Base-by-base conservation (phyloP, 169 alveolate species). In the Theileria luwenshuni region DNA sequence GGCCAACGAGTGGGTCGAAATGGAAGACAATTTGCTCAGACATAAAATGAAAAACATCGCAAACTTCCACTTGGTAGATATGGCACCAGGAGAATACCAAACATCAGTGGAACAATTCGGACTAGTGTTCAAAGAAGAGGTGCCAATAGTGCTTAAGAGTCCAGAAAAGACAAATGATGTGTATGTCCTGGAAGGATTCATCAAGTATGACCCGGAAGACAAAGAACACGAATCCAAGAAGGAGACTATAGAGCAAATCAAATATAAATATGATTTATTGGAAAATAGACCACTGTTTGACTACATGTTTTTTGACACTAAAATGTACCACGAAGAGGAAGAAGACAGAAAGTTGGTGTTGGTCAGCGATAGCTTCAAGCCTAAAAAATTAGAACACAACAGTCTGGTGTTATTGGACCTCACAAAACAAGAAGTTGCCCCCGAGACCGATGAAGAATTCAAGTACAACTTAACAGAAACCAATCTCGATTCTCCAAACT, bases 11-110 rank as follows among this genome's bases (percentile, higher is more conserved):
- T 56, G 65, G 65, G 32, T n/a, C 38, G 19, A 15, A 33, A 0
- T 41, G n/a, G 21, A 8, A 38, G 17, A n/a, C 65, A 6, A 23
- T 17, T 19, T 21, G 19, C 63, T 54, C 17, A 56, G 38, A 43
- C 38, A n/a, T 6, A 56, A 27, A 21, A 56, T 56, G 65, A n/a
- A 15, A 43, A 56, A 56, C 65, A 56, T 56, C 32, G 38, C 32
- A 28, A 56, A 56, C 45, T 56, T 27, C 21, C 65, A 56, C 65
- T 43, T 56, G 45, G 45, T 10, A 10, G 10, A 38, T 5, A 10
- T 38, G 45, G 5, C 5, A 5, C 45, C 45, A 10, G n/a, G n/a
- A n/a, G n/a, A n/a, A n/a, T n/a, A n/a, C n/a, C n/a, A n/a, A n/a
- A n/a, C n/a, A n/a, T n/a, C n/a, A n/a, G n/a, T n/a, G n/a, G n/a